Conservation (phyloP, 2,329 filamentous ascomycete genomes). For the Xylariales sp. region DNA sequence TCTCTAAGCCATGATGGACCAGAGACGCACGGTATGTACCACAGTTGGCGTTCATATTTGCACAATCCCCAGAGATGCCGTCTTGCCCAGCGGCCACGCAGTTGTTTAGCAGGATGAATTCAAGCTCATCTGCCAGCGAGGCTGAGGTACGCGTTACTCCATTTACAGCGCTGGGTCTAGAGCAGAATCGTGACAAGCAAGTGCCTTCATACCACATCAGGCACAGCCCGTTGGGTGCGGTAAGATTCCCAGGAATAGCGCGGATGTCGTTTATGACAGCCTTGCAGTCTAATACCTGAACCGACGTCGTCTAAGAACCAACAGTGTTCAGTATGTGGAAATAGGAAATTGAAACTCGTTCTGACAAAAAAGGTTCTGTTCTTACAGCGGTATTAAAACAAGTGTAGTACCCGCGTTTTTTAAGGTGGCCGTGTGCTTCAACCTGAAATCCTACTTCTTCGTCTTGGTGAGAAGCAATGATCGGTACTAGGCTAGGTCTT, state of each 20-base stretch:
- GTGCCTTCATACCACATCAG: constrained; percentile 6
- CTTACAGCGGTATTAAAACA: constrained; percentile 4
- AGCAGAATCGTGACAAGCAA: constrained; percentile 9
- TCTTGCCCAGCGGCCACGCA: constrained; percentile 5
- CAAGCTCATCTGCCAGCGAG: constrained; percentile 6
- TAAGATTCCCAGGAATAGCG: neutral
- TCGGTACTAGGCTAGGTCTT: neutral
- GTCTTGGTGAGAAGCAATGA: constrained; percentile 1
- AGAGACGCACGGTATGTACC: constrained; percentile 9
- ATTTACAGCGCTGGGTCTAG: neutral
- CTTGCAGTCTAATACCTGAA: constrained; percentile 7
- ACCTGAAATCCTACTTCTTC: neutral
- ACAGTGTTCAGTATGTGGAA: neutral
- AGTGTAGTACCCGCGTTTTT: constrained; percentile 8
- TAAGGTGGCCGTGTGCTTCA: neutral
- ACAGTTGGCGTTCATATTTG: constrained; percentile 3
- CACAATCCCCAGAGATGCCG: constrained; percentile 8
- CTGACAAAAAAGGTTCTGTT: too few relatives aligned
- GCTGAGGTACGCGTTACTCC: constrained; percentile 4
- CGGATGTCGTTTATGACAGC: constrained; percentile 4
- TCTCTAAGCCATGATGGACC: constrained; percentile 4
- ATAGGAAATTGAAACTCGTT: neutral
- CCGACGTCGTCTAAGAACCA: neutral
- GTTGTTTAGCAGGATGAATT: neutral
- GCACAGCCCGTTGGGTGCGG: constrained; percentile 5